Evolutionary conservation across 164 flowering plant genomes (phyloP), one percentile per base, ranked within the genome.

Genomic region (Macadamia integrifolia): DNA sequence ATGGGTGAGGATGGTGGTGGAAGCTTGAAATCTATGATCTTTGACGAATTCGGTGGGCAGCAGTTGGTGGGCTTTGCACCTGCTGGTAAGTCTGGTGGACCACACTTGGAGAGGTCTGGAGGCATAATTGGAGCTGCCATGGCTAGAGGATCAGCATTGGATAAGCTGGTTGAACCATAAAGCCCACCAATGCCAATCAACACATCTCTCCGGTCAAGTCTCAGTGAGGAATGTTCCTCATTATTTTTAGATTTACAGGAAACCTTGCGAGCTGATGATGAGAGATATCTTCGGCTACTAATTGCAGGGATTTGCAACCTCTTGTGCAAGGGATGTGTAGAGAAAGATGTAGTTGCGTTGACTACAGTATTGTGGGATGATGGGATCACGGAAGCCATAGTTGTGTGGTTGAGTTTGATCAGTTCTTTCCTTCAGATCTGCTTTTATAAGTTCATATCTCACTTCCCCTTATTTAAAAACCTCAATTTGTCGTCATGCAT

Each of bases 161-260:
- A 48, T 9, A 66, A 60, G 1, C 72, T 72, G 9, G 81, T 35
- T 0, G 65, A 78, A 9, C 85, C 83, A 55, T 78, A 85, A 0
- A 85, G 65, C 0, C 88, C 89, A 44, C 87, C 91, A 0, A 85
- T 43, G 3, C 87, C 84, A 31, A 85, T 44, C 9, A 87, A 84
- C 23, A 81, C 65, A 50, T 83, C 74, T 50, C 92, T 75, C 65
- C 92, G 71, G 67, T 81, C 85, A 1, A 81, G 40, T 61, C 63
- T 43, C 6, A n/a, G 63, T 10, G 13, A 28, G 9, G 63, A 23
- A 0, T n/a, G 50, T 11, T 59, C 61, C 10, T 10, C 40, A 59
- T 59, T 59, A 1, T 12, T 30, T 23, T 12, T 58, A 58, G 63
- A 56, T 0, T 28, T 46, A 30, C 62, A 67, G 9, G 43, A 29